Evolutionary conservation across 116 monocot genomes (phyloP).

Genomic region (Zostera marina): DNA sequence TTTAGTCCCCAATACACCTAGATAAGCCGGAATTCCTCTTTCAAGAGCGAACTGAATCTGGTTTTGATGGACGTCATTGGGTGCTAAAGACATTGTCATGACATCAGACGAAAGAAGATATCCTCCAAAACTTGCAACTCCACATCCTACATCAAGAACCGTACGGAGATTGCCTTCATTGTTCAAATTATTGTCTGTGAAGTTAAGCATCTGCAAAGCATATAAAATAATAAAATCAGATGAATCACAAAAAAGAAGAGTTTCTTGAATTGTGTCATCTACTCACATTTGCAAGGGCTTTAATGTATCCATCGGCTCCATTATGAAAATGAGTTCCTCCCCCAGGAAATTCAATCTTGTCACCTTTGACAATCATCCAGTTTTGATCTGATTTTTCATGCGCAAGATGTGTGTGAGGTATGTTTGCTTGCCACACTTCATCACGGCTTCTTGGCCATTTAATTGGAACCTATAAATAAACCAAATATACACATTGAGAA

Average conservation of each 20-base stretch:
- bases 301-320: conserved; percentile 88
- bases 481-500: background rate
- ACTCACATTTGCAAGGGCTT: conserved; percentile 65
- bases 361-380: conserved; percentile 94
- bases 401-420: conserved; percentile 87
- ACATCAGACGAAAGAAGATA: conserved; percentile 84
- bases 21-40: conserved; percentile 88
- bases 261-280: background rate
- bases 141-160: conserved; percentile 90
- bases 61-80: conserved; percentile 94
- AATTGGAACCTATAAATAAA: conserved; percentile 44
- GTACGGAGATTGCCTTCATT: conserved; percentile 76
- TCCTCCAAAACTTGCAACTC: conserved; percentile 92
- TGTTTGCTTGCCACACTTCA: conserved; percentile 85
- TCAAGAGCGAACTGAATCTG: conserved; percentile 94
- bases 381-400: conserved; percentile 93
- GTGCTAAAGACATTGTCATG: conserved; percentile 84
- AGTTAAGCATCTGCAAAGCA: conserved; percentile 63
- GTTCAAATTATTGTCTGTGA: conserved; percentile 52
- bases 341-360: conserved; percentile 83
- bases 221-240: background rate
- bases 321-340: conserved; percentile 94
- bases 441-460: conserved; percentile 95
- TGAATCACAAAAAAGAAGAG: background rate
- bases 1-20: conserved; percentile 79